Evolutionary conservation across 2,329 filamentous ascomycete genomes (phyloP).

Genomic region (Nothopassalora personata): DNA sequence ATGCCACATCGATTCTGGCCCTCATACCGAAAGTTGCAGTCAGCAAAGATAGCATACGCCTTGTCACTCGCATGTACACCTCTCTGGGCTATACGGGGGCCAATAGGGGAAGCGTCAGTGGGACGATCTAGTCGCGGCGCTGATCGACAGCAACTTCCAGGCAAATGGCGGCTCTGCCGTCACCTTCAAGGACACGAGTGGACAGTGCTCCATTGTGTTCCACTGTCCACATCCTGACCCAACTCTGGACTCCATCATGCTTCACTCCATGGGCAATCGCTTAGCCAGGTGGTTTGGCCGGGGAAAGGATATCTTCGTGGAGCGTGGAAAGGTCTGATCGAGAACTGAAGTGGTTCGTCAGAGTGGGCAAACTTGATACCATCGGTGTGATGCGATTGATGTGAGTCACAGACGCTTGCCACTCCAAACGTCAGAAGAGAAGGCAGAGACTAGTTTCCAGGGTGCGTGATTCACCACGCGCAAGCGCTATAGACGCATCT

Average conservation of each 20-base stretch:
- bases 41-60: not conserved
- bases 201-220: conserved; percentile 17
- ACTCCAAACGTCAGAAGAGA: no score
- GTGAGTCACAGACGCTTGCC: no score
- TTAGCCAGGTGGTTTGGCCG: conserved; percentile 30
- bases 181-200: conserved; percentile 5
- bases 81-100: not conserved
- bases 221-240: conserved; percentile 29
- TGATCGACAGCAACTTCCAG: conserved; percentile 16
- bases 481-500: no score
- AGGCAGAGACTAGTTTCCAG: no score
- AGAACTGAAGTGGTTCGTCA: no score
- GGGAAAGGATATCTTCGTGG: conserved; percentile 20
- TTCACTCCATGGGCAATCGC: conserved; percentile 26
- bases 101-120: conserved; percentile 3
- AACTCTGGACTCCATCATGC: conserved; percentile 24
- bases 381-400: no score
- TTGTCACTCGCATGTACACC: conserved; percentile 4
- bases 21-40: not conserved
- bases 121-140: conserved; percentile 13
- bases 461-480: no score
- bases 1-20: no score
- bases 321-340: not conserved
- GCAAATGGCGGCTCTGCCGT: conserved; percentile 16
- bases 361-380: no score